phyloP scores from a whole-genome alignment of 495 filamentous ascomycete species.

The Apodospora peruviana region DNA sequence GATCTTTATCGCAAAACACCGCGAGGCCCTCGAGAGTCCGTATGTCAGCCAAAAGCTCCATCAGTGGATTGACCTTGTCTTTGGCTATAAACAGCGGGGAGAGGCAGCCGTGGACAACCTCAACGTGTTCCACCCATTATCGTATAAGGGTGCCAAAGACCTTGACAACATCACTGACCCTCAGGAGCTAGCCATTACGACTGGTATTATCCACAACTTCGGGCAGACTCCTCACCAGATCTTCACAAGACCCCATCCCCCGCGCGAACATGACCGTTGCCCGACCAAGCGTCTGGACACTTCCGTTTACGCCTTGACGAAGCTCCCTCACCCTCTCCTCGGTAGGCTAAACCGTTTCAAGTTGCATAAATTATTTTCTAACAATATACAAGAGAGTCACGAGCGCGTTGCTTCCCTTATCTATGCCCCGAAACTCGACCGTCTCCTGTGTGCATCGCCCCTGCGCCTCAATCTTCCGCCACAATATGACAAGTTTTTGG shows the following conservation, averaged over 20 bases:
- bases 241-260: slow-evolving; percentile 72
- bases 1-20: slow-evolving; percentile 90
- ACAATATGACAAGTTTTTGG: slow-evolving; percentile 80
- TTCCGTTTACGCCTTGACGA: slow-evolving; percentile 67
- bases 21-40: slow-evolving; percentile 89
- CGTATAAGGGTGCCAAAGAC: slow-evolving; percentile 89
- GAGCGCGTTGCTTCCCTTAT: slow-evolving; percentile 76
- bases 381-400: too few relatives aligned
- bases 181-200: slow-evolving; percentile 75
- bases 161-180: slow-evolving; percentile 88
- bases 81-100: slow-evolving; percentile 91
- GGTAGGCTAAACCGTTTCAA: too few relatives aligned
- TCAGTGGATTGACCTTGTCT: slow-evolving; percentile 93
- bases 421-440: slow-evolving; percentile 73
- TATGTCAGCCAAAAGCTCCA: slow-evolving; percentile 89
- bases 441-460: slow-evolving; percentile 75
- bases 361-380: too few relatives aligned
- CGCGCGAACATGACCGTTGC: slow-evolving; percentile 60
- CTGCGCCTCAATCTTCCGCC: slow-evolving; percentile 85
- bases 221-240: slow-evolving; percentile 95
- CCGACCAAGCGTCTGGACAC: slow-evolving; percentile 68
- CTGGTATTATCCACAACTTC: slow-evolving; percentile 97
- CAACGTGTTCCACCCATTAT: slow-evolving; percentile 94
- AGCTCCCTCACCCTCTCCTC: slow-evolving; percentile 75
- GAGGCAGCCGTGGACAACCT: slow-evolving; percentile 86